Evolutionary conservation across 2,329 filamentous ascomycete species (phyloP).

Genomic region (Exophiala aquamarina): DNA sequence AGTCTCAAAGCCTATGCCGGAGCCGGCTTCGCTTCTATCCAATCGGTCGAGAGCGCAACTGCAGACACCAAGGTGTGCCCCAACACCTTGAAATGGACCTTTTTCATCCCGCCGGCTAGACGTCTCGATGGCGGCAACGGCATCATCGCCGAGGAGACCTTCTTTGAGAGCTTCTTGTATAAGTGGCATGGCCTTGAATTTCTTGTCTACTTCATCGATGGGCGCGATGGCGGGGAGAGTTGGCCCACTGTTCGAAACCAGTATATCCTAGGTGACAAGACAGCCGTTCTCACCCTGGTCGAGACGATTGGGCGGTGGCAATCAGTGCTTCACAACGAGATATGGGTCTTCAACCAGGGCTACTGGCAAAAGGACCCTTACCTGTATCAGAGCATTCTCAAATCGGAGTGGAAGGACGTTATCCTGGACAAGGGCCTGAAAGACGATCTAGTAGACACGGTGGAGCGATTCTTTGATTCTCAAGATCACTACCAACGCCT

Average conservation of each 20-base stretch:
- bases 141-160: constrained; percentile 13
- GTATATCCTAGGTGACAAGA: constrained; percentile 25
- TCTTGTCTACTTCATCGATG: constrained; percentile 27
- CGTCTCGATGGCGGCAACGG: constrained; percentile 26
- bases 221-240: constrained; percentile 18
- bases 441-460: constrained; percentile 40
- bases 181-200: constrained; percentile 23
- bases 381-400: constrained; percentile 41
- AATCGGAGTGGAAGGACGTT: constrained; percentile 47
- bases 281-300: constrained; percentile 17
- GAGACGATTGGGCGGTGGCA: constrained; percentile 15
- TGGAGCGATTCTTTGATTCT: constrained; percentile 43
- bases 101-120: constrained; percentile 20
- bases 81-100: constrained; percentile 21
- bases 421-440: constrained; percentile 47
- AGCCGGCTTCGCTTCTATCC: constrained; percentile 38
- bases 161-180: constrained; percentile 25
- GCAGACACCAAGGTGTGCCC: constrained; percentile 9
- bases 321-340: constrained; percentile 34
- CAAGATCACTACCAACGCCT: constrained; percentile 42
- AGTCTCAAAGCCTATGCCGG: constrained; percentile 43
- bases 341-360: constrained; percentile 45
- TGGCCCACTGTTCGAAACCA: constrained; percentile 22
- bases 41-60: not conserved
- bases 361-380: constrained; percentile 42